Evolutionary conservation across 1,284 basidiomycete genomes (phyloP).

Genomic region (Tilletia setariae): DNA sequence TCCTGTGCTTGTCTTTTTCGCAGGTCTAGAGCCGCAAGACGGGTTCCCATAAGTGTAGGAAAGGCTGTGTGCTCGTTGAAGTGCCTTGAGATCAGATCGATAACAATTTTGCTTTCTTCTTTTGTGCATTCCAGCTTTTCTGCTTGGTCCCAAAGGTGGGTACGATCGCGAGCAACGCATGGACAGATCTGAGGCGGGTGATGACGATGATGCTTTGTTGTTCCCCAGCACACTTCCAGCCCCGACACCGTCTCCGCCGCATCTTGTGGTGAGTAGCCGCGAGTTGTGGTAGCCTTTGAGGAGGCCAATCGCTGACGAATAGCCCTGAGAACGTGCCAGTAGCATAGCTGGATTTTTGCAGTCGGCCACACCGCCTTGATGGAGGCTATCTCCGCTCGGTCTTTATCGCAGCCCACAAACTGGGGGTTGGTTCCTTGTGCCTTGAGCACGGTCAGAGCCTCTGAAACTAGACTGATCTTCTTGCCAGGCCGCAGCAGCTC

Average conservation of each 20-base stretch:
- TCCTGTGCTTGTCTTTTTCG: neutral
- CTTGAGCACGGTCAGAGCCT: neutral
- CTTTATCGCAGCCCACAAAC: conserved; percentile 9
- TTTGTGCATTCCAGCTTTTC: neutral
- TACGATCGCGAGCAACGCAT: neutral
- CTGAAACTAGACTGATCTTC: neutral
- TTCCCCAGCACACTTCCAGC: neutral
- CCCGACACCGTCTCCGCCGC: neutral
- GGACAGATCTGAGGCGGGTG: neutral
- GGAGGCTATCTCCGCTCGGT: neutral
- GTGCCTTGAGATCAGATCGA: neutral
- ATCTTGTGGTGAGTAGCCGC: neutral
- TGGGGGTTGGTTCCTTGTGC: neutral
- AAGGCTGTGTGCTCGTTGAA: neutral
- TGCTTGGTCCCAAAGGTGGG: neutral
- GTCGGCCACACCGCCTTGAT: neutral
- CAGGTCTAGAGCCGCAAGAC: neutral
- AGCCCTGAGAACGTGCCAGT: neutral
- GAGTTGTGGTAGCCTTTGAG: neutral
- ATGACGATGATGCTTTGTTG: neutral
- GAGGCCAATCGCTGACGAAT: neutral
- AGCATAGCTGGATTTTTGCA: neutral
- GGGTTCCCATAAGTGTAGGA: neutral
- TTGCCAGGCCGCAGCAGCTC: neutral
- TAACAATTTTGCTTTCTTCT: neutral